Conservation (phyloP, 495 filamentous ascomycete genomes). For the Ascodesmis nigricans region DNA sequence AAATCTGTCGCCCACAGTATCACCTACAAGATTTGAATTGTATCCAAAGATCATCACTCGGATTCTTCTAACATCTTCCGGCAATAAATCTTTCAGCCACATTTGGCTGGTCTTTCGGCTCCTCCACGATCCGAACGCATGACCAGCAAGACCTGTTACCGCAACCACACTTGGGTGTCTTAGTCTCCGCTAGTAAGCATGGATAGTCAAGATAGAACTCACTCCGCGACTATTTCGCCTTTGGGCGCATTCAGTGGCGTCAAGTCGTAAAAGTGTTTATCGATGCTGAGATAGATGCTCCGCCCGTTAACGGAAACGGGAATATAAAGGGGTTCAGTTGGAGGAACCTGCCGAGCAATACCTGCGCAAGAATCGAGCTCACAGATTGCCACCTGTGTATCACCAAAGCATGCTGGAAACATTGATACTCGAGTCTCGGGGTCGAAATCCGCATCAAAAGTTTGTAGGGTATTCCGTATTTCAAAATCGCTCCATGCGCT, state of each 20-base stretch:
- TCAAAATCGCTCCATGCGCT: neutral
- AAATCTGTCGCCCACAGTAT: neutral
- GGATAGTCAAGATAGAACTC: neutral
- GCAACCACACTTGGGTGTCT: neutral
- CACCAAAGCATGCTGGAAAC: slow-evolving; percentile 2
- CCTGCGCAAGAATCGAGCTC: neutral
- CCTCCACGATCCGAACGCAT: slow-evolving; percentile 4
- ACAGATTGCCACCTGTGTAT: neutral
- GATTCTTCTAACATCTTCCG: neutral
- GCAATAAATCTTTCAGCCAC: slow-evolving; percentile 5
- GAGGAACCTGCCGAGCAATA: neutral
- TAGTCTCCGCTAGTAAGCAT: neutral
- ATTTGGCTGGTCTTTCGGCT: neutral
- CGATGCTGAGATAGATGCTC: neutral
- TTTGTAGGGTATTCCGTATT: neutral
- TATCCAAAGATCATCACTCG: slow-evolving; percentile 2
- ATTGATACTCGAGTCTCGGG: neutral
- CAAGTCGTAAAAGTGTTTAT: slow-evolving; percentile 5
- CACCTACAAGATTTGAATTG: neutral
- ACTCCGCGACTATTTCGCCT: slow-evolving; percentile 3
- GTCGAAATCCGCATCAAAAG: neutral
- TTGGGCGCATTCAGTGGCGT: slow-evolving; percentile 5
- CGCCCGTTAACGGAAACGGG: neutral
- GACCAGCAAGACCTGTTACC: slow-evolving; percentile 1
- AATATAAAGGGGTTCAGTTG: neutral